phyloP scores from a whole-genome alignment of 306 rosid genomes.

The Malus sieversii region DNA sequence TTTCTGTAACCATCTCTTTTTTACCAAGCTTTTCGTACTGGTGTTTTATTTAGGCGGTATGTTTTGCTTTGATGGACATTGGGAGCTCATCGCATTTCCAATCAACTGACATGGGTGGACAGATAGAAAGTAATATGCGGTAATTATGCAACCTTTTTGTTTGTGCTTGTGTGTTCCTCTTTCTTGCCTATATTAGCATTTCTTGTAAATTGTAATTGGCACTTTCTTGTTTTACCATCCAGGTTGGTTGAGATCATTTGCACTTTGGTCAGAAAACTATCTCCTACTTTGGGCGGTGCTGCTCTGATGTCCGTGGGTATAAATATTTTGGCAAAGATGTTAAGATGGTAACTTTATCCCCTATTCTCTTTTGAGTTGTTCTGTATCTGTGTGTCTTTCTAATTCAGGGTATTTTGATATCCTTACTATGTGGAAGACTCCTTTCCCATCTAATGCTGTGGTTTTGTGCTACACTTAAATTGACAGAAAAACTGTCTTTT shows the following conservation, averaged over 20 bases:
- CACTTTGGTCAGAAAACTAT: constrained; percentile 51
- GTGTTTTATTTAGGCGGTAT: constrained; percentile 47
- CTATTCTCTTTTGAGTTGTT: constrained; percentile 8
- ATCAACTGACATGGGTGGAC: constrained; percentile 36
- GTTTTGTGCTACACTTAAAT: neutral
- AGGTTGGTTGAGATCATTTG: constrained; percentile 84
- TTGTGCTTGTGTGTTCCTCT: neutral
- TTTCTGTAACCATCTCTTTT: neutral
- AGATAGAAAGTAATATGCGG: constrained; percentile 55
- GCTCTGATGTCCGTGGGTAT: constrained; percentile 67
- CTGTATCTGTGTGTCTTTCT: neutral
- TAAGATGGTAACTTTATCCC: constrained; percentile 54
- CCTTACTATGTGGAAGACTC: neutral
- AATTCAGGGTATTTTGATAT: neutral
- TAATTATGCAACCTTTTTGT: constrained; percentile 24
- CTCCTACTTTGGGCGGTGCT: constrained; percentile 58
- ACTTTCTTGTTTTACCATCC: constrained; percentile 14
- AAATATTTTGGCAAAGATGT: constrained; percentile 62
- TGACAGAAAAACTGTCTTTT: neutral
- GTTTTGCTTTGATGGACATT: constrained; percentile 55
- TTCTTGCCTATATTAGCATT: neutral
- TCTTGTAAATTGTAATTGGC: neutral
- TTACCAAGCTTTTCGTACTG: constrained; percentile 2
- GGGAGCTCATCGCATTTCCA: constrained; percentile 39
- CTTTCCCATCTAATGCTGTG: neutral